Evolutionary conservation across 495 filamentous ascomycete genomes (phyloP), one percentile per base, ranked within the genome.

Genomic region (Penicillium daleae): DNA sequence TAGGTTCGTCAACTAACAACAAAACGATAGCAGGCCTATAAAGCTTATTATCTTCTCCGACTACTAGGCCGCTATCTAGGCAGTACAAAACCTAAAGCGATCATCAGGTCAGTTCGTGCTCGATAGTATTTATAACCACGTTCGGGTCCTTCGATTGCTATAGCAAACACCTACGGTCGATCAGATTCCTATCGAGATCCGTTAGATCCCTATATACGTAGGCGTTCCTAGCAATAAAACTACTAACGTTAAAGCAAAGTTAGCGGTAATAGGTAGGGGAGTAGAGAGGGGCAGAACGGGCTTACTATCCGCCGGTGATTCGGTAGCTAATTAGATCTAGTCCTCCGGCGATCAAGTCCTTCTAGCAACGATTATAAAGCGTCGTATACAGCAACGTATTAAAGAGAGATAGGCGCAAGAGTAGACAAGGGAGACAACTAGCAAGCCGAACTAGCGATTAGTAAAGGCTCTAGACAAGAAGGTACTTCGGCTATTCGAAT

Each of bases 101-200:
- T 21, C 19, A 8, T 44, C 19, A 8, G 40, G 40, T n/a, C 19
- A 44, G 40, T 44, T 44, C 40, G 40, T 44, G 19, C 40, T 44
- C 19, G 0, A 4, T 1, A 0, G 19, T 5, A 44, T 44, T 44
- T 44, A 44, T 9, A 10, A 44, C 10, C 19, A 44, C 40, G 40
- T 44, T 1, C 40, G 40, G 6, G 17, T 10, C 40, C 40, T 44
- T 21, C 40, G 40, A 44, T 44, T n/a, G 40, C 9, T 12, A 37
- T 12, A 37, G 6, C 31, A n/a, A 15, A 44, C 17, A n/a, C 40
- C 40, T 8, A 44, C 40, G 40, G 19, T 21, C 19, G 19, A 44
- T 44, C 17, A n/a, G 40, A 44, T 44, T 44, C 40, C 40, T 8
- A 44, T 44, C 40, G 40, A 44, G 40, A 44, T 44, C 40, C 40